Conservation (phyloP, 2,329 filamentous ascomycete genomes). For the Pseudocercospora macadamiae region DNA sequence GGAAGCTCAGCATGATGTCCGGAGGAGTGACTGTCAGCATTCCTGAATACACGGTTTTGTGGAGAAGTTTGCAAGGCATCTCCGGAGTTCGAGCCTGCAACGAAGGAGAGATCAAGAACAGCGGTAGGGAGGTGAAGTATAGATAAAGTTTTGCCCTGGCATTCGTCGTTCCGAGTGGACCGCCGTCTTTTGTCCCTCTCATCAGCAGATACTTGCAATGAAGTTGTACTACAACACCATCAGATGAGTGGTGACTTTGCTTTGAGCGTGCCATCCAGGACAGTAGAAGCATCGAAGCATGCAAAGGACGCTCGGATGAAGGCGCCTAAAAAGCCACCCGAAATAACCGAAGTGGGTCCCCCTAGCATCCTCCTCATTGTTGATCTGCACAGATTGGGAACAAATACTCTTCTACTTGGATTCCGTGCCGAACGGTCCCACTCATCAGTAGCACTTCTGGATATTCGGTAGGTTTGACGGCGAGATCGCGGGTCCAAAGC, state of each 20-base stretch:
- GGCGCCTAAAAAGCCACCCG: not conserved
- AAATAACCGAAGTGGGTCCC: not conserved
- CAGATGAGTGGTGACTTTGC: too few relatives aligned
- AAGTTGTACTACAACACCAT: too few relatives aligned
- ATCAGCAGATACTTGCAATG: too few relatives aligned
- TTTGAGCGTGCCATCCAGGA: too few relatives aligned
- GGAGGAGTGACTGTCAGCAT: too few relatives aligned
- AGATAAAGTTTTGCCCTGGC: not conserved
- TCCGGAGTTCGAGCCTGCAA: not conserved
- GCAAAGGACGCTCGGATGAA: conserved; percentile 1
- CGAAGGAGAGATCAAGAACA: too few relatives aligned
- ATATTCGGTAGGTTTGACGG: conserved; percentile 6
- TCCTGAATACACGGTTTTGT: too few relatives aligned
- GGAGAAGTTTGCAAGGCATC: too few relatives aligned
- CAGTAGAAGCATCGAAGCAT: too few relatives aligned
- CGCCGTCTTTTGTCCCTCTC: not conserved
- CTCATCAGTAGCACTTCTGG: not conserved
- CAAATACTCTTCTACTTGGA: not conserved
- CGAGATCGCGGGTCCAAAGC: conserved; percentile 2
- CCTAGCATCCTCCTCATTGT: conserved; percentile 1
- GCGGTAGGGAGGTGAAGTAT: not conserved
- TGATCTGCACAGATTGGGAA: conserved; percentile 1
- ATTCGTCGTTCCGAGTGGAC: too few relatives aligned
- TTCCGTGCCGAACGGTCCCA: not conserved
- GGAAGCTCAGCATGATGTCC: not conserved